phyloP scores from a whole-genome alignment of 2,329 filamentous ascomycete species.

The Pleurostoma richardsiae region DNA sequence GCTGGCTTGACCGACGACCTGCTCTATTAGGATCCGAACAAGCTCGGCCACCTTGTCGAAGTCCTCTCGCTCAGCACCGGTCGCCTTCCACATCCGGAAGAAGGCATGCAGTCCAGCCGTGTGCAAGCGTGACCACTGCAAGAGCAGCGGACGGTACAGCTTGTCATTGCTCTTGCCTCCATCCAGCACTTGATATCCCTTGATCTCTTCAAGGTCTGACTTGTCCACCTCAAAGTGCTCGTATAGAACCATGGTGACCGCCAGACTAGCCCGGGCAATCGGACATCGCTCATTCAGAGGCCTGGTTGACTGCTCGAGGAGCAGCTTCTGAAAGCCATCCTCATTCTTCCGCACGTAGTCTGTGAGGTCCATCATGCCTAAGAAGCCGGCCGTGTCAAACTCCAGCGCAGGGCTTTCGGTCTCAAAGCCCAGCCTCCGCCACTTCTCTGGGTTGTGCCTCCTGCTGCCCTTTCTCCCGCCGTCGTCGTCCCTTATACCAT shows the following conservation, averaged over 20 bases:
- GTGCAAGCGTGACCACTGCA: slow-evolving; percentile 92
- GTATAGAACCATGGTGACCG: slow-evolving; percentile 82
- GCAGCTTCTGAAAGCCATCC: slow-evolving; percentile 84
- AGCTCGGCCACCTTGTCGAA: slow-evolving; percentile 92
- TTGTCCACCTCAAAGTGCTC: slow-evolving; percentile 95
- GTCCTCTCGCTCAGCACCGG: slow-evolving; percentile 77
- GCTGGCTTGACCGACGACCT: slow-evolving; percentile 76
- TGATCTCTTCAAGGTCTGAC: slow-evolving; percentile 71
- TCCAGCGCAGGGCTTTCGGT: slow-evolving; percentile 82
- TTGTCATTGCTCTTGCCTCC: slow-evolving; percentile 75
- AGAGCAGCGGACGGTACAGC: slow-evolving; percentile 77
- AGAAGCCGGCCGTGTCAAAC: slow-evolving; percentile 78
- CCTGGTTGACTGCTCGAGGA: slow-evolving; percentile 81
- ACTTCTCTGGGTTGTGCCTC: slow-evolving; percentile 83
- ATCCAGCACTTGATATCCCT: slow-evolving; percentile 70
- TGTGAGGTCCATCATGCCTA: slow-evolving; percentile 96
- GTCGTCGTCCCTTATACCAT: slow-evolving; percentile 30
- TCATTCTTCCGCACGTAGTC: slow-evolving; percentile 92
- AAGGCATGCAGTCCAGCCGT: slow-evolving; percentile 82
- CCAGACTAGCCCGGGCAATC: slow-evolving; percentile 78
- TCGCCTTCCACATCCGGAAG: slow-evolving; percentile 87
- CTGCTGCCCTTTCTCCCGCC: slow-evolving; percentile 55
- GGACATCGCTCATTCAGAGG: slow-evolving; percentile 73
- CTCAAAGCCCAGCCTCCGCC: slow-evolving; percentile 87
- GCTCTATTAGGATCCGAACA: slow-evolving; percentile 82